These are phyloP conservation scores for Choiromyces venosus DNA, from an alignment of 495 filamentous ascomycete genomes.

Conservation along the genomic window DNA sequence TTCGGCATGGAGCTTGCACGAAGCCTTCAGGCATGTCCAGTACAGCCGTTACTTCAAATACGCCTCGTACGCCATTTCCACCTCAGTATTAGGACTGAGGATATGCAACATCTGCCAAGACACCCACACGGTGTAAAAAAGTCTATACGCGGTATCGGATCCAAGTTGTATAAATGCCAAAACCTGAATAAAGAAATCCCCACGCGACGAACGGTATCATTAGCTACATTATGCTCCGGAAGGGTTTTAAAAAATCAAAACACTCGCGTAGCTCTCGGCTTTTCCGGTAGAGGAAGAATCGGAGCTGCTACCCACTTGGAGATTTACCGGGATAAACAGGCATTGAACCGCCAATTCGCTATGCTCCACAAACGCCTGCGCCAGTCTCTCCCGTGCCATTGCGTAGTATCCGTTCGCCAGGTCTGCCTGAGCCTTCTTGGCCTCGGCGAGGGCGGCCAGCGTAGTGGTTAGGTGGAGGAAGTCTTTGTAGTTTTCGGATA, in stretches of 20 bases:
- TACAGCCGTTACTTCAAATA: constrained; percentile 46
- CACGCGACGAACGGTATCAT: constrained; percentile 12
- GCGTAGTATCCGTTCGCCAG: constrained; percentile 37
- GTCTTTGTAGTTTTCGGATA: constrained; percentile 44
- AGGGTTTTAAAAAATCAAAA: too few species aligned
- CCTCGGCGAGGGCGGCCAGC: constrained; percentile 31
- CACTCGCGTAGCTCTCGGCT: too few species aligned
- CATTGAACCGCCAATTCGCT: constrained; percentile 44
- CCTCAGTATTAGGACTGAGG: constrained; percentile 31
- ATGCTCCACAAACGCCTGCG: constrained; percentile 43
- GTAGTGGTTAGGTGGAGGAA: constrained; percentile 29
- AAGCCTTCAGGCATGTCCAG: constrained; percentile 47
- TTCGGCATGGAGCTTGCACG: constrained; percentile 47
- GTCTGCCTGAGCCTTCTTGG: constrained; percentile 37
- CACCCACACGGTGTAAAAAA: constrained; percentile 46
- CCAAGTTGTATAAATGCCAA: constrained; percentile 47
- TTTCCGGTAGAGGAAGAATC: too few species aligned
- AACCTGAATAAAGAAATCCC: constrained; percentile 40
- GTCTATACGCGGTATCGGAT: too few species aligned
- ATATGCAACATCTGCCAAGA: constrained; percentile 45
- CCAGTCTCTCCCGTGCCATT: constrained; percentile 45
- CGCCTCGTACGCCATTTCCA: constrained; percentile 42
- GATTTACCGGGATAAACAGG: constrained; percentile 45
- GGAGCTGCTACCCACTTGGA: constrained; percentile 3
- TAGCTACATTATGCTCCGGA: constrained; percentile 9